phyloP scores from a whole-genome alignment of 495 filamentous ascomycete species.

The Copromyces sp. region DNA sequence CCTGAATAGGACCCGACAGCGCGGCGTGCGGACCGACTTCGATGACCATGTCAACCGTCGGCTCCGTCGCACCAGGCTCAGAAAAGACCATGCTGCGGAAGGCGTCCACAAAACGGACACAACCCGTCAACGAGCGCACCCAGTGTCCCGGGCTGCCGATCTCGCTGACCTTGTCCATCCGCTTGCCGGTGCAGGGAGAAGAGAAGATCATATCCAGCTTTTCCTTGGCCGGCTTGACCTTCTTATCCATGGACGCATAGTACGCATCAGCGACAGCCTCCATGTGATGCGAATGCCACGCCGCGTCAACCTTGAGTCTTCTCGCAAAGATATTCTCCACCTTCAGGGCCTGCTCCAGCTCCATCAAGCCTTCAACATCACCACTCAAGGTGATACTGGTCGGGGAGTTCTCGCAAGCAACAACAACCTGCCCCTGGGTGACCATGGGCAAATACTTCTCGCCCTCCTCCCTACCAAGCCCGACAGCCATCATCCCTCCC shows the following conservation, averaged over 20 bases:
- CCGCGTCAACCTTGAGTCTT: slow-evolving; percentile 27
- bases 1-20: slow-evolving; percentile 42
- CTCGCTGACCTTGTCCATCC: slow-evolving; percentile 12
- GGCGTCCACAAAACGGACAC: slow-evolving; percentile 35
- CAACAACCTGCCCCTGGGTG: slow-evolving; percentile 14
- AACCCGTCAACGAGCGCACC: slow-evolving; percentile 34
- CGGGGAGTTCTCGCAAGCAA: slow-evolving; percentile 42
- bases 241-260: slow-evolving; percentile 16
- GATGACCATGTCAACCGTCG: slow-evolving; percentile 22
- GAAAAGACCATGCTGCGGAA: slow-evolving; percentile 23
- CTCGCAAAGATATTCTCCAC: slow-evolving; percentile 24
- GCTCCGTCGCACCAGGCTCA: background rate
- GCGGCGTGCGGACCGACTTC: slow-evolving; percentile 32
- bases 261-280: slow-evolving; percentile 27
- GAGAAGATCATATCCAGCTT: slow-evolving; percentile 16
- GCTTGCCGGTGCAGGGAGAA: slow-evolving; percentile 12
- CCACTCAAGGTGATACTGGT: slow-evolving; percentile 38
- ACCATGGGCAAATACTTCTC: slow-evolving; percentile 17
- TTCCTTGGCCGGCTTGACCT: slow-evolving; percentile 10
- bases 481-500: slow-evolving; percentile 38
- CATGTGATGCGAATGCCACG: slow-evolving; percentile 41
- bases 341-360: slow-evolving; percentile 19
- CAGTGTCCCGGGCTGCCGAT: slow-evolving; percentile 29
- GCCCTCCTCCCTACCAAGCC: slow-evolving; percentile 17
- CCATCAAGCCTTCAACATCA: slow-evolving; percentile 24